A percentile compares a stretch with the other conserved stretches of the same genome.
Conservation (phyloP, 1,284 basidiomycete genomes). For the Cryptococcus sp. region DNA sequence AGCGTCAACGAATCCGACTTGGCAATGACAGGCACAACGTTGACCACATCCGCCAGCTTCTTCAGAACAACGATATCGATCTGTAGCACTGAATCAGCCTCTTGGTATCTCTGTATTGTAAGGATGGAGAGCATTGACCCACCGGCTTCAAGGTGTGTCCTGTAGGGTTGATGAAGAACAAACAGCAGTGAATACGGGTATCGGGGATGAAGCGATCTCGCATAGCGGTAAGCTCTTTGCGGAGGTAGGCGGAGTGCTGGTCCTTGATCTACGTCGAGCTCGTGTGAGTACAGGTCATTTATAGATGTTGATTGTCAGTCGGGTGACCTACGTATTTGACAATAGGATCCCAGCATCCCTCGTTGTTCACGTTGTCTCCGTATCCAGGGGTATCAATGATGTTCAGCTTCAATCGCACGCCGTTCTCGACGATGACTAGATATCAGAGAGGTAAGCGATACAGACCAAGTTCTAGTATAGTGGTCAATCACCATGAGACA, state of each 20-base stretch:
- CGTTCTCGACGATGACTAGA: conserved; percentile 92
- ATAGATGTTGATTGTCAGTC: not conserved
- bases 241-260: conserved; percentile 97
- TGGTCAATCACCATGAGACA: conserved; percentile 82
- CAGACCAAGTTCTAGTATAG: too few species aligned
- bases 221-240: conserved; percentile 98
- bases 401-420: conserved; percentile 91
- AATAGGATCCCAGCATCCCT: conserved; percentile 99
- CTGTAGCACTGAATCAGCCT: conserved; percentile 16
- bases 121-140: conserved; percentile 11
- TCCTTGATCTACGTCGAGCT: conserved; percentile 61
- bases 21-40: conserved; percentile 97
- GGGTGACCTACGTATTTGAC: conserved; percentile 83
- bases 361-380: conserved; percentile 98
- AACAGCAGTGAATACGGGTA: conserved; percentile 95
- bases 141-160: conserved; percentile 83
- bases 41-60: conserved; percentile 97
- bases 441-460: conserved; percentile 1
- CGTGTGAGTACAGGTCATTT: not conserved
- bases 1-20: conserved; percentile 95
- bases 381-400: conserved; percentile 99
- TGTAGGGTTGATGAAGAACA: conserved; percentile 98
- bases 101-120: not conserved
- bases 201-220: conserved; percentile 98
- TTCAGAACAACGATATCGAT: conserved; percentile 99